phyloP scores from a whole-genome alignment of 176 grass and related monocot species.

The Oropetium thomaeum region DNA sequence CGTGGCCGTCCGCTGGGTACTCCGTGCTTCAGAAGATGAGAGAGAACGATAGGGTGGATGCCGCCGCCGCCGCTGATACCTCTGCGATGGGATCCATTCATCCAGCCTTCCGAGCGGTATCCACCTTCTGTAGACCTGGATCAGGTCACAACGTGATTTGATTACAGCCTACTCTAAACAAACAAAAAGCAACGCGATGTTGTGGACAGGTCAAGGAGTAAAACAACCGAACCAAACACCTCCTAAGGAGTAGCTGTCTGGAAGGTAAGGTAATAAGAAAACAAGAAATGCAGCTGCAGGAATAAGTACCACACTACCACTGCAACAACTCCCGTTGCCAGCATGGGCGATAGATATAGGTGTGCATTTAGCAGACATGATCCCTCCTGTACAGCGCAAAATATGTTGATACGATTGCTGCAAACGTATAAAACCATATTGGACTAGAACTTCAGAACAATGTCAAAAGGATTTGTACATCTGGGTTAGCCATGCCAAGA shows the following conservation, averaged over 20 bases:
- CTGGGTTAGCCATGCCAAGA: not conserved
- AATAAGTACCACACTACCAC: conserved; percentile 45
- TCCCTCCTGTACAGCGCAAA: not conserved
- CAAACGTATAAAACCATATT: not conserved
- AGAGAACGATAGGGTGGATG: no score
- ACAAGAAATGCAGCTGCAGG: conserved; percentile 43
- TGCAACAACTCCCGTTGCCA: conserved; percentile 59
- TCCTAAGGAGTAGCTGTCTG: conserved; percentile 48
- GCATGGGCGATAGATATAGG: conserved; percentile 1
- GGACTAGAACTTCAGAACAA: not conserved
- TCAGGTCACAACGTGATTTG: no score
- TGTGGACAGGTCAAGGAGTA: no score
- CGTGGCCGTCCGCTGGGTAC: no score
- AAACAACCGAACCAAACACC: no score
- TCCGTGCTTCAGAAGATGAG: no score
- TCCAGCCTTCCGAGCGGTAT: no score
- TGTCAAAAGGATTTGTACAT: not conserved
- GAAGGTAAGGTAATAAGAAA: conserved; percentile 45
- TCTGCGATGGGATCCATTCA: no score
- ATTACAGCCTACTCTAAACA: no score
- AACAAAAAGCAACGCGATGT: no score
- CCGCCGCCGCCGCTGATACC: no score
- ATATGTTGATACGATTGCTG: not conserved
- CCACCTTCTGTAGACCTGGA: no score
- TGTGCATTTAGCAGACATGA: conserved; percentile 22